Base-by-base conservation (phyloP, 1,139 yeast species). In the Williopsis jadinii region DNA sequence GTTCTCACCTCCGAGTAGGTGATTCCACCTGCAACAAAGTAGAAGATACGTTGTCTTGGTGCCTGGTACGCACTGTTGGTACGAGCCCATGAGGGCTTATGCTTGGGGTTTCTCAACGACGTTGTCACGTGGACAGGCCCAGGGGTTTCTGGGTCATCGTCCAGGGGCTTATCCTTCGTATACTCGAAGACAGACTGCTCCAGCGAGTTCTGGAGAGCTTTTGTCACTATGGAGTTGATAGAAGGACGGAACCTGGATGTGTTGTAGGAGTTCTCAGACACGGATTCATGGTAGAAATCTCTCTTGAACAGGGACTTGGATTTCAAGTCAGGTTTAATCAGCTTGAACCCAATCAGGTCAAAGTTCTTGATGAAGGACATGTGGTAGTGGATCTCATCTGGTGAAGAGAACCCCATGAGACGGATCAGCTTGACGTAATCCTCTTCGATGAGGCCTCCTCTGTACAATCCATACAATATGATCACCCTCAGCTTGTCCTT, bases 1-100 rank as follows among this genome's bases (percentile, higher is more conserved):
- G 87, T 73, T 44, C 94, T 73, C 35, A 84, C 66, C 59, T 94
- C 99, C 3, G 90, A 75, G 50, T 83, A 78, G 0, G 97, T 87
- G 33, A 85, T 65, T 10, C 98, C 98, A 19, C 99, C 99, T 1
- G 94, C 84, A 32, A 88, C 75, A 57, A 80, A 92, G 46, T 88
- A 78, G 52, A 90, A 77, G 9, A 90, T 71, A 37, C 92, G 66
- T 55, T 85, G 95, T 50, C 77, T 74, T 35, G 77, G 74, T n/a
- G 71, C 67, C 36, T 56, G 64, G 35, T 49, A 61, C 35, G 66
- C 60, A 3, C 62, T 60, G 24, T 79, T 68, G 11, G 74, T 67
- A 45, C 70, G 73, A 2, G 94, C 88, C 95, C 95, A 86, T 1
- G 82, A 77, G 0, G 95, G 92, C 49, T 83, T 80, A 50, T 83